Conservation (phyloP, 805 yeast genomes). For the Suhomyces sp. region DNA sequence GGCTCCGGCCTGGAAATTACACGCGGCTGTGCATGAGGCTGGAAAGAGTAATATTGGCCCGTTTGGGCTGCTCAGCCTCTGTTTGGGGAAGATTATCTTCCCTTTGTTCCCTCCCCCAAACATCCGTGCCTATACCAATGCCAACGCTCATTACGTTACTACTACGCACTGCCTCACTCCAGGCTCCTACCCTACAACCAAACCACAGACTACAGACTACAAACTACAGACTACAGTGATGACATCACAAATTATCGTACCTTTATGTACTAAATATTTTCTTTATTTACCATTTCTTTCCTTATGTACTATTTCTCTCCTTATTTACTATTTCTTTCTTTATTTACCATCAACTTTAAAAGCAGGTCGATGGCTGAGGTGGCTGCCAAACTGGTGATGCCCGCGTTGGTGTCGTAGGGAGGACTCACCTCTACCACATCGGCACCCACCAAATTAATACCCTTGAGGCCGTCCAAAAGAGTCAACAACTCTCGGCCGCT, state of each 20-base stretch:
- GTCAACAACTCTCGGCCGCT: conserved; percentile 57
- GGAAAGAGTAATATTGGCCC: neutral
- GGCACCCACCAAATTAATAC: conserved; percentile 64
- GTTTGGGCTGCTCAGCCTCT: neutral
- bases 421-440: conserved; percentile 76
- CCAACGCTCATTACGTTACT: neutral
- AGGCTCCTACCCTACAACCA: neutral
- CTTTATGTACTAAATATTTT: too few relatives aligned
- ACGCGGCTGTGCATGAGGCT: neutral
- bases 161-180: neutral
- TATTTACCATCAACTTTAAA: conserved; percentile 44
- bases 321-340: too few relatives aligned
- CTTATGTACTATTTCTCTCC: too few relatives aligned
- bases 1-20: neutral
- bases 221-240: neutral
- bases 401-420: conserved; percentile 59
- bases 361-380: conserved; percentile 58
- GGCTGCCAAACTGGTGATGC: conserved; percentile 61
- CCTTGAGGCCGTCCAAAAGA: conserved; percentile 57
- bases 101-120: neutral
- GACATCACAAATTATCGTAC: neutral
- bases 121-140: too few relatives aligned
- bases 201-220: too few relatives aligned
- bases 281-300: too few relatives aligned
- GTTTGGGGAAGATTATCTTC: neutral